phyloP scores from a whole-genome alignment of 1,139 yeast genomes.

The Meyerozyma sp. region DNA sequence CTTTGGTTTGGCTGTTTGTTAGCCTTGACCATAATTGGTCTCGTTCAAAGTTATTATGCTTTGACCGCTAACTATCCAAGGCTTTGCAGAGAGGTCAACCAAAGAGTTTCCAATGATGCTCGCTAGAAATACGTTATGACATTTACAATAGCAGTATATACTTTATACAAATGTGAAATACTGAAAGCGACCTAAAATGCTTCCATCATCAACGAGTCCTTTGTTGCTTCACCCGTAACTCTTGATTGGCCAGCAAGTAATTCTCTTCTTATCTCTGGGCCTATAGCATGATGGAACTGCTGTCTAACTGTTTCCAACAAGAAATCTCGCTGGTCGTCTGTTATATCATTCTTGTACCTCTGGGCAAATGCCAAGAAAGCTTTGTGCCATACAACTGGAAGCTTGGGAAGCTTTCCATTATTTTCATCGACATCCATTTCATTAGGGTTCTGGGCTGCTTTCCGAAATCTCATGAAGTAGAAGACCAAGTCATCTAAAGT shows the following conservation, averaged over 20 bases:
- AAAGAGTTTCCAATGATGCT: constrained; percentile 22
- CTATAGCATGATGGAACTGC: constrained; percentile 81
- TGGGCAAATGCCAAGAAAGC: constrained; percentile 92
- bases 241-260: constrained; percentile 70
- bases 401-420: constrained; percentile 47
- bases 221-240: constrained; percentile 20
- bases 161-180: neutral
- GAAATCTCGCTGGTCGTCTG: constrained; percentile 95
- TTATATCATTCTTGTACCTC: constrained; percentile 92
- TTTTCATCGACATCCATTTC: constrained; percentile 31
- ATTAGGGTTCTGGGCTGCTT: constrained; percentile 32
- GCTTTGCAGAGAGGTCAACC: constrained; percentile 37
- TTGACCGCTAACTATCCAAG: constrained; percentile 34
- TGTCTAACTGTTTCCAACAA: constrained; percentile 85
- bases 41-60: constrained; percentile 44
- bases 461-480: constrained; percentile 86
- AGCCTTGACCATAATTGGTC: constrained; percentile 48
- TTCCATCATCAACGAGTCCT: constrained; percentile 36
- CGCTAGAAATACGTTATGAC: neutral
- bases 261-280: constrained; percentile 94
- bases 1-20: constrained; percentile 51
- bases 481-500: constrained; percentile 94
- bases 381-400: constrained; percentile 97
- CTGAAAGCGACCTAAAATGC: constrained; percentile 22
- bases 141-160: neutral